Base-by-base conservation (phyloP, 257 asterid genomes). In the Gentiana macrophylla region DNA sequence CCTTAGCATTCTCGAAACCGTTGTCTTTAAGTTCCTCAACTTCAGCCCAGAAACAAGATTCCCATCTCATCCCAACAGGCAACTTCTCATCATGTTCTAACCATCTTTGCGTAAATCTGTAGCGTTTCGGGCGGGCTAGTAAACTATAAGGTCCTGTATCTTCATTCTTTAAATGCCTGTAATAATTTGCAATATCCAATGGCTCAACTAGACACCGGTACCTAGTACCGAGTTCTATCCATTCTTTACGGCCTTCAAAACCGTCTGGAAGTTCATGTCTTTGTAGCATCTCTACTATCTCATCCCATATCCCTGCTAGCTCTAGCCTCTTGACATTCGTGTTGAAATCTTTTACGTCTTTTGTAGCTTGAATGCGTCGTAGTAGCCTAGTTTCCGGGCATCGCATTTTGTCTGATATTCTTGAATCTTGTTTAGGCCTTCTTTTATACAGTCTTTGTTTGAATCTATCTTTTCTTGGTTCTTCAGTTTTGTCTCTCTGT, bases 131-230 rank as follows among this genome's bases (percentile, higher is more conserved):
- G 70, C 97, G 75, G 32, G 71, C 97, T 68, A 74, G 78, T 36
- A 51, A 65, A 93, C 84, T 67, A 57, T 89, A 89, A 33, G 97
- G 94, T 32, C 97, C 97, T 0, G 94, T 89, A 65, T 80, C 90
- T 70, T 86, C 94, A 56, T 84, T 69, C 80, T 63, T 71, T 55
- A 74, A 61, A 74, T 86, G 97, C 56, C 95, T 63, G 15, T 89
- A 75, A 66, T 89, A 89, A 75, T 89, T 89, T 32, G 95, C 93
- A 44, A 86, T 86, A 72, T 89, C 97, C 56, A 89, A 55, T 6
- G 97, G 95, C 84, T 89, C 97, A 47, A 81, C 61, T n/a, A 81
- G 74, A 49, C 91, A 55, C 52, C 94, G 66, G 5, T 68, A 89
- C 73, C 59, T 24, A 24, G 94, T 86, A 36, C 94, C 97, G 5